Conservation (phyloP, 1,284 basidiomycete species). For the Rhodotorula sp. region DNA sequence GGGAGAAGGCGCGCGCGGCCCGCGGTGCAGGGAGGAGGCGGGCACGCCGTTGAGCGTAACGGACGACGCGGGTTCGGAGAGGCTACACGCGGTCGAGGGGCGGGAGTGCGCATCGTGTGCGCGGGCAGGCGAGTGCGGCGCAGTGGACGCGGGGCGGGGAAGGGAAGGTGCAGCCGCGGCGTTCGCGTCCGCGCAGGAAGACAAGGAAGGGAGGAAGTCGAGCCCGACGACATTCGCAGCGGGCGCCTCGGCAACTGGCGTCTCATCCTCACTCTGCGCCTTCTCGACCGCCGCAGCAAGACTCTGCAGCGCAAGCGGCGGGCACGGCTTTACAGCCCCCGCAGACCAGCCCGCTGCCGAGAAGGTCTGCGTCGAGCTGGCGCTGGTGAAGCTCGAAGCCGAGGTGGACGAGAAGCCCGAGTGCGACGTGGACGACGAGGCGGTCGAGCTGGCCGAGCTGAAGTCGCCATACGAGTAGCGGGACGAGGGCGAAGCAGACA, state of each 20-base stretch:
- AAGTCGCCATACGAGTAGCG: conserved; percentile 28
- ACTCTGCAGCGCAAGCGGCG: background rate
- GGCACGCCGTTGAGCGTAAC: background rate
- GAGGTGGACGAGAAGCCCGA: conserved; percentile 30
- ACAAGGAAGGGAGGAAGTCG: background rate
- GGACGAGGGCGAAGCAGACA: background rate
- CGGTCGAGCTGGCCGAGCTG: conserved; percentile 19
- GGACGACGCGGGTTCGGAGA: background rate
- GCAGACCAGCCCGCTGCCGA: conserved; percentile 11
- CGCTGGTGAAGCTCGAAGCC: conserved; percentile 23
- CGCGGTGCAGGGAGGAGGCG: background rate
- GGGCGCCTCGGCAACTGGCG: background rate
- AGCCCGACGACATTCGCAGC: conserved; percentile 1
- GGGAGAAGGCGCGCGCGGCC: background rate
- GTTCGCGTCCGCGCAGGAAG: too few relatives aligned
- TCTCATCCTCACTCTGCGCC: background rate
- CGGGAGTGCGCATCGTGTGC: too few relatives aligned
- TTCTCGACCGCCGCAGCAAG: background rate
- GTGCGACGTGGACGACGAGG: conserved; percentile 24
- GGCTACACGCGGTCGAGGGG: background rate
- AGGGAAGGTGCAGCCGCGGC: background rate
- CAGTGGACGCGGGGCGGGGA: background rate
- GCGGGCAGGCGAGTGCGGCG: too few relatives aligned
- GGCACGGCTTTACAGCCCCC: background rate
- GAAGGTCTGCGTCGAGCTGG: conserved; percentile 23